Evolutionary conservation across 345 rosid species (phyloP), one percentile per base, ranked within the genome.

Genomic region (Brassica cretica): DNA sequence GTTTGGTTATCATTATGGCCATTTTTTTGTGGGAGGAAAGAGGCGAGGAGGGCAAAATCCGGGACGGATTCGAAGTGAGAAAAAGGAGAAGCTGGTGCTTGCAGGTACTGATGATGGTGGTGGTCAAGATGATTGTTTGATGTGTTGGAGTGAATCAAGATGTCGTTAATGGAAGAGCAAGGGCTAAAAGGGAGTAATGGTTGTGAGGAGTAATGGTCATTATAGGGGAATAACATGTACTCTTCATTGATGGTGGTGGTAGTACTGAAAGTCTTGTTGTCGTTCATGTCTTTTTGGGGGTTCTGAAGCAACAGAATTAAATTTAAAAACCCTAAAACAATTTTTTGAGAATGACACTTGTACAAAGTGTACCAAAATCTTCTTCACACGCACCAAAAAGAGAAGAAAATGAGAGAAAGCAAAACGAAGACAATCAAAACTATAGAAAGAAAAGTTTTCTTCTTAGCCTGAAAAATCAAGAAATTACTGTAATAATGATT

Each of bases 11-110:
- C 49, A 63, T 68, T 59, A 51, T 74, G 60, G 30, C 11, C 75
- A 74, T 29, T 79, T 39, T 58, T 74, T 64, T 56, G 72, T 32
- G 72, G 72, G 35, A 74, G 77, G 64, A 88, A 77, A 63, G 76
- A 12, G 71, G 56, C 63, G 37, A 73, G 62, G 8, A 71, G 72
- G 51, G 81, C 74, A 1, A 39, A 63, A 37, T 82, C 84, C 5
- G 79, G 71, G 12, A 64, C 82, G 7, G 70, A 62, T 16, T 88
- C 86, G 76, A 70, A 84, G 14, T 80, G 78, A 41, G 76, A 41
- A 56, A 78, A 85, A 14, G 91, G 87, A 75, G 93, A 87, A 35
- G 24, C 24, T 21, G 93, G 87, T 70, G 69, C 46, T 63, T 70
- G 76, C 30, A 70, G 44, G 68, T 70, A 64, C 9, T 74, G 33